These are phyloP conservation scores for Monosporascus sp. DNA, from an alignment of 2,329 filamentous ascomycete genomes.

Conservation along the genomic window DNA sequence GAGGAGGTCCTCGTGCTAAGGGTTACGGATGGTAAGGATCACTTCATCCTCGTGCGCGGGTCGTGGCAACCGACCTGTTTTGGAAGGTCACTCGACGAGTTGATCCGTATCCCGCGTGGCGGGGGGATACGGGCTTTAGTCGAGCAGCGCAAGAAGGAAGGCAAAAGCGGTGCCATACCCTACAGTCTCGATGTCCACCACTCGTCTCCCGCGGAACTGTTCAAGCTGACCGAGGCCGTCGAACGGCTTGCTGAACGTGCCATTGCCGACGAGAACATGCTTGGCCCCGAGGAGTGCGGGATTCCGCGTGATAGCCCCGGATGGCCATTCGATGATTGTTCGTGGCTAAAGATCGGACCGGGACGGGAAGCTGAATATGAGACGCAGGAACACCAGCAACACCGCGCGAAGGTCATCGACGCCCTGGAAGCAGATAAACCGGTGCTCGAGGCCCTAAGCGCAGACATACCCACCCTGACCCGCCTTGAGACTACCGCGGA, in stretches of 20 bases:
- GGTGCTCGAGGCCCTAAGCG: slow-evolving; percentile 55
- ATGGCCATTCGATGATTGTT: slow-evolving; percentile 50
- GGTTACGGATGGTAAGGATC: slow-evolving; percentile 77
- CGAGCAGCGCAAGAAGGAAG: slow-evolving; percentile 18
- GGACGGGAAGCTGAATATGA: not conserved
- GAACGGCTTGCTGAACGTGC: slow-evolving; percentile 51
- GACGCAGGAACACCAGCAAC: slow-evolving; percentile 17
- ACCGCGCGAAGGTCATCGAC: slow-evolving; percentile 43
- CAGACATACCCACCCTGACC: slow-evolving; percentile 57
- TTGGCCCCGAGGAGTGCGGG: slow-evolving; percentile 42
- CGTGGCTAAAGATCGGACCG: slow-evolving; percentile 21
- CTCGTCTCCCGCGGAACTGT: slow-evolving; percentile 83
- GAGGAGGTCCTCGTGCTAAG: slow-evolving; percentile 87
- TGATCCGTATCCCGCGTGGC: slow-evolving; percentile 77
- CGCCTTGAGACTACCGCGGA: slow-evolving; percentile 72
- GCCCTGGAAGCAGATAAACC: slow-evolving; percentile 68
- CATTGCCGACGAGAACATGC: slow-evolving; percentile 57
- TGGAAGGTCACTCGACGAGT: slow-evolving; percentile 78
- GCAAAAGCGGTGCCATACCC: slow-evolving; percentile 42
- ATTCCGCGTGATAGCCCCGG: slow-evolving; percentile 48
- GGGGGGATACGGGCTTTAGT: slow-evolving; percentile 57
- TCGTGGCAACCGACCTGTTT: slow-evolving; percentile 79
- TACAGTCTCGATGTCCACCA: slow-evolving; percentile 59
- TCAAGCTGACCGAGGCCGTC: slow-evolving; percentile 79
- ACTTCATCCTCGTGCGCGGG: slow-evolving; percentile 80